Conservation (phyloP, 2,329 filamentous ascomycete genomes). For the Domatiomyces globalis region DNA sequence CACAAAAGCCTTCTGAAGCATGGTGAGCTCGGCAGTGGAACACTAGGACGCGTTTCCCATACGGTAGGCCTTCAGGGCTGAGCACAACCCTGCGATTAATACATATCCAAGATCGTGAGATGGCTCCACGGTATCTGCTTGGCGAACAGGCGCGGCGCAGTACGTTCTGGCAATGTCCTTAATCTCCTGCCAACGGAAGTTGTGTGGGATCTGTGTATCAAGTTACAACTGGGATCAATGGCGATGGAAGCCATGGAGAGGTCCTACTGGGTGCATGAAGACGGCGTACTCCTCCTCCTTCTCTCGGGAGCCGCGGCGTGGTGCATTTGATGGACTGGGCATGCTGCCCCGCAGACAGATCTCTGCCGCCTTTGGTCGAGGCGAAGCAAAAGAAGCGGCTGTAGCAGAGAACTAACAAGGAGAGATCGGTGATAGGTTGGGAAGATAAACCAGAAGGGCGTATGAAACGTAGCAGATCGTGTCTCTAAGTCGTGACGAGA, state of each 20-base stretch:
- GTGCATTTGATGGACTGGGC: conserved; percentile 2
- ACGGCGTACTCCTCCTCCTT: conserved; percentile 14
- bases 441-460: not conserved
- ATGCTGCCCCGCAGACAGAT: not conserved
- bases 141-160: not conserved
- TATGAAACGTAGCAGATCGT: not conserved
- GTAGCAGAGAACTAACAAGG: too few species aligned
- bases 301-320: conserved; percentile 7
- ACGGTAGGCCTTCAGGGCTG: not conserved
- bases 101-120: not conserved
- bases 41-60: not conserved
- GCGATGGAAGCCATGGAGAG: not conserved
- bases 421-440: too few species aligned
- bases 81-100: not conserved
- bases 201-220: conserved; percentile 12
- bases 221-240: not conserved
- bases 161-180: conserved; percentile 14
- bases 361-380: not conserved
- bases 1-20: too few species aligned
- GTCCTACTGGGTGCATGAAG: conserved; percentile 14
- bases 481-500: not conserved
- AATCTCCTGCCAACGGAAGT: conserved; percentile 19
- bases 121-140: not conserved
- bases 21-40: too few species aligned
- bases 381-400: not conserved